Conservation (phyloP, 1,284 basidiomycete species). For the Ustilago esculenta region DNA sequence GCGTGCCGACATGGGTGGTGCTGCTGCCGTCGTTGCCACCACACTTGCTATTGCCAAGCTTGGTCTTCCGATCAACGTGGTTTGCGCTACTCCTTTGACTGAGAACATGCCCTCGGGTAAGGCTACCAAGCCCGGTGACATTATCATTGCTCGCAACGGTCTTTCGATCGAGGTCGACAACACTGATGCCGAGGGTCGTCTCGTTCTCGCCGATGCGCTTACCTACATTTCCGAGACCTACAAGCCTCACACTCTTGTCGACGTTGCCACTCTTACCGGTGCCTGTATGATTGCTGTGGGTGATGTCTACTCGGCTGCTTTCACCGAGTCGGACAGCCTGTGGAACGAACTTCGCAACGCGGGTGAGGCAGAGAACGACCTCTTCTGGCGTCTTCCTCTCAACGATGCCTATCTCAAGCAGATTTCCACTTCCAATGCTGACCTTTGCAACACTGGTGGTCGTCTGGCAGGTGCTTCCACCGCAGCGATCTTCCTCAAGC, state of each 20-base stretch:
- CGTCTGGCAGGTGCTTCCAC: slow-evolving; percentile 79
- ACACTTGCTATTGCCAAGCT: slow-evolving; percentile 83
- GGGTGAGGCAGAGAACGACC: slow-evolving; percentile 74
- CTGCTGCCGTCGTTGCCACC: slow-evolving; percentile 79
- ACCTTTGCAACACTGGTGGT: slow-evolving; percentile 81
- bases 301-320: slow-evolving; percentile 80
- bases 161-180: slow-evolving; percentile 87
- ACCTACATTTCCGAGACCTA: slow-evolving; percentile 82
- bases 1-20: slow-evolving; percentile 69
- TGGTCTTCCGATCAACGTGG: slow-evolving; percentile 80
- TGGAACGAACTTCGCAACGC: slow-evolving; percentile 79
- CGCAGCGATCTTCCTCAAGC: slow-evolving; percentile 86
- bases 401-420: slow-evolving; percentile 81
- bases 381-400: slow-evolving; percentile 70
- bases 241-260: slow-evolving; percentile 83
- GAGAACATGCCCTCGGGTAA: slow-evolving; percentile 77
- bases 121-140: slow-evolving; percentile 84
- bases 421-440: slow-evolving; percentile 81
- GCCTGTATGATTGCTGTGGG: slow-evolving; percentile 70
- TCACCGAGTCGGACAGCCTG: slow-evolving; percentile 71
- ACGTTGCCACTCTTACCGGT: slow-evolving; percentile 82
- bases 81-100: slow-evolving; percentile 78
- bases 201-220: slow-evolving; percentile 80
- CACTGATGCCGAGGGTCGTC: slow-evolving; percentile 86
- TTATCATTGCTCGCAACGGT: slow-evolving; percentile 86